Conservation (phyloP, 2,329 filamentous ascomycete genomes). For the Aspergillus brasiliensis region DNA sequence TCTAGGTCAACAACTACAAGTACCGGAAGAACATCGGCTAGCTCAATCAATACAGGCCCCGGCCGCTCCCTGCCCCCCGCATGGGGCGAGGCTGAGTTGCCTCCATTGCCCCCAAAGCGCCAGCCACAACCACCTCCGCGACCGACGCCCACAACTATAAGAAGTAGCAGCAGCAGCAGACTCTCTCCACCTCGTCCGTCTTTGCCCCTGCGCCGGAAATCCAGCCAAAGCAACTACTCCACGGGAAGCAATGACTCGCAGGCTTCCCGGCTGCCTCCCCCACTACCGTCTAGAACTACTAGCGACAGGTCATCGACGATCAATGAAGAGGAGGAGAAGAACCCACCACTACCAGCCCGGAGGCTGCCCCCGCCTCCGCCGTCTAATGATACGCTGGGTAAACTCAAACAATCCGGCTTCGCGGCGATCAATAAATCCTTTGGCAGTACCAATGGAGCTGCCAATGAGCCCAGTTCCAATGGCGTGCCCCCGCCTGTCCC, state of each 20-base stretch:
- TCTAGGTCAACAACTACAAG: slow-evolving; percentile 51
- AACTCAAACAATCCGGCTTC: slow-evolving; percentile 50
- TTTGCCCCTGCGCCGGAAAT: slow-evolving; percentile 26
- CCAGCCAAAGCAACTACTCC: slow-evolving; percentile 17
- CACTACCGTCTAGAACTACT: slow-evolving; percentile 25
- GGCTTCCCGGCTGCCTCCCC: slow-evolving; percentile 24
- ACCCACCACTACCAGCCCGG: slow-evolving; percentile 29
- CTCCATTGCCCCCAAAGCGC: slow-evolving; percentile 56
- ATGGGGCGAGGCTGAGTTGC: slow-evolving; percentile 58
- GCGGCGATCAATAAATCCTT: slow-evolving; percentile 47
- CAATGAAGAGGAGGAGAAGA: slow-evolving; percentile 16
- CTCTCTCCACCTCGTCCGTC: slow-evolving; percentile 22
- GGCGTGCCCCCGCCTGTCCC: slow-evolving; percentile 54
- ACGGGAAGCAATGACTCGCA: slow-evolving; percentile 9
- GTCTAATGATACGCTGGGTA: slow-evolving; percentile 37
- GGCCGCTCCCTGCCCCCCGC: slow-evolving; percentile 54
- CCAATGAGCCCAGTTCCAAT: slow-evolving; percentile 21
- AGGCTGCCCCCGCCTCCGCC: slow-evolving; percentile 38
- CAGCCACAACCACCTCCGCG: slow-evolving; percentile 28
- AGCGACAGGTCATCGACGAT: slow-evolving; percentile 19
- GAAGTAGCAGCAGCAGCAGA: slow-evolving; percentile 12
- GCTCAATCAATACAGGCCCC: slow-evolving; percentile 30
- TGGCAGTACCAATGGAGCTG: slow-evolving; percentile 19
- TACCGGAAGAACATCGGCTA: slow-evolving; percentile 40
- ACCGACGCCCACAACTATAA: slow-evolving; percentile 22